Evolutionary conservation across 208 protist species (phyloP).

Genomic region (Trypanosoma vivax): DNA sequence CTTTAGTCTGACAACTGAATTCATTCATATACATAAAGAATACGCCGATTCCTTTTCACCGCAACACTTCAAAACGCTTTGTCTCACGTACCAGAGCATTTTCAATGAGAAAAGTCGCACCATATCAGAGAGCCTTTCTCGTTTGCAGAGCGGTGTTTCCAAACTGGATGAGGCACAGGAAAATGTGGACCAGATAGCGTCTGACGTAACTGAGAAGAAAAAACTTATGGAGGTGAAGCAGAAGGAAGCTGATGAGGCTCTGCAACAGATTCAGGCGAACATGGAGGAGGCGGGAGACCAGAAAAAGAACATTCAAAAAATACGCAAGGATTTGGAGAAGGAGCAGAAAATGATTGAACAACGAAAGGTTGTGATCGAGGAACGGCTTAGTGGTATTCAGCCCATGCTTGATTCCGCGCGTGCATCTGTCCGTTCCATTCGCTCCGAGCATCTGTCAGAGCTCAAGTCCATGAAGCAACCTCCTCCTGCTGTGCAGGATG

Average conservation of each 20-base stretch:
- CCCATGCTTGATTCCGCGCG: constrained; percentile 93
- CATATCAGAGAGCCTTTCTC: constrained; percentile 58
- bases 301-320: constrained; percentile 91
- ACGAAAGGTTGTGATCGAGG: constrained; percentile 90
- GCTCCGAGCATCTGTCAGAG: constrained; percentile 92
- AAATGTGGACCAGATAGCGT: constrained; percentile 91
- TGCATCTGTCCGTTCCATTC: constrained; percentile 92
- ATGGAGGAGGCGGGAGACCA: constrained; percentile 93
- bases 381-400: constrained; percentile 90
- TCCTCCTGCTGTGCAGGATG: constrained; percentile 92
- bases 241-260: constrained; percentile 91
- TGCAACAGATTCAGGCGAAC: constrained; percentile 93
- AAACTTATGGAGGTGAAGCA: constrained; percentile 90
- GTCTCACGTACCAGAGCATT: constrained; percentile 82
- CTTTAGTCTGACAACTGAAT: constrained; percentile 82
- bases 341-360: constrained; percentile 88
- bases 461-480: constrained; percentile 95
- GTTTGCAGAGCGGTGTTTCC: constrained; percentile 86
- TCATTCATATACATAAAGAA: constrained; percentile 81
- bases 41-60: constrained; percentile 77
- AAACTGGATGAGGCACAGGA: constrained; percentile 95
- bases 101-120: constrained; percentile 79
- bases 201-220: constrained; percentile 89
- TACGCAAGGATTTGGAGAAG: constrained; percentile 87
- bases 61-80: constrained; percentile 89